These are phyloP conservation scores for Cajanus cajan DNA, from an alignment of 306 rosid species.

Conservation along the genomic window DNA sequence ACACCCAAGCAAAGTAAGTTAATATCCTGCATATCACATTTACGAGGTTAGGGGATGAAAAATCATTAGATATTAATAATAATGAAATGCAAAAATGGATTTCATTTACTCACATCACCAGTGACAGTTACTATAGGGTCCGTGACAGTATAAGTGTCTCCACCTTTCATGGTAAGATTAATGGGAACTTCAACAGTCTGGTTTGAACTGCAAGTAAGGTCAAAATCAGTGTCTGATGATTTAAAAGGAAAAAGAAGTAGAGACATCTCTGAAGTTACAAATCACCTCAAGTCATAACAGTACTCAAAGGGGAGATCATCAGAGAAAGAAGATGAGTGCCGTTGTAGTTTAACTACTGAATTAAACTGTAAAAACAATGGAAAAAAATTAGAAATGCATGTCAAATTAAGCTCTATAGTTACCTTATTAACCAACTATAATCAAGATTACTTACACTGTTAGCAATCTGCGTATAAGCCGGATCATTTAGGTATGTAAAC, in stretches of 20 bases:
- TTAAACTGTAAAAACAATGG: slow-evolving; percentile 57
- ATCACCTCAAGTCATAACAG: slow-evolving; percentile 66
- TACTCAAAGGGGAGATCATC: slow-evolving; percentile 68
- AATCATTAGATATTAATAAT: neutral
- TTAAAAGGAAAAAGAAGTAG: neutral
- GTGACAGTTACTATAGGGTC: slow-evolving; percentile 27
- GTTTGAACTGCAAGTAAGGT: slow-evolving; percentile 47
- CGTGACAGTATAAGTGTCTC: slow-evolving; percentile 44
- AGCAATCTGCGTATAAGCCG: slow-evolving; percentile 65
- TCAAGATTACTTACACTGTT: slow-evolving; percentile 49
- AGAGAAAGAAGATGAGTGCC: slow-evolving; percentile 19
- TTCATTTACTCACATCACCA: slow-evolving; percentile 32
- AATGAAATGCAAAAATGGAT: neutral
- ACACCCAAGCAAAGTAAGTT: slow-evolving; percentile 53
- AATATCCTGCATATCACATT: slow-evolving; percentile 43
- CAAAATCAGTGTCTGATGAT: slow-evolving; percentile 29
- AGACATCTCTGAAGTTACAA: slow-evolving; percentile 5
- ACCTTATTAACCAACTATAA: slow-evolving; percentile 1
- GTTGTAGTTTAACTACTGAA: slow-evolving; percentile 35
- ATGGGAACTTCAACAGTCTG: slow-evolving; percentile 30
- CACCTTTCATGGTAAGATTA: slow-evolving; percentile 80
- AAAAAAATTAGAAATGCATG: neutral
- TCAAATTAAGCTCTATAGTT: slow-evolving; percentile 10
- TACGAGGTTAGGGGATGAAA: neutral
- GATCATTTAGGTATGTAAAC: slow-evolving; percentile 72